Evolutionary conservation across 345 rosid species (phyloP).

Genomic region (Eucalyptus coolabah): DNA sequence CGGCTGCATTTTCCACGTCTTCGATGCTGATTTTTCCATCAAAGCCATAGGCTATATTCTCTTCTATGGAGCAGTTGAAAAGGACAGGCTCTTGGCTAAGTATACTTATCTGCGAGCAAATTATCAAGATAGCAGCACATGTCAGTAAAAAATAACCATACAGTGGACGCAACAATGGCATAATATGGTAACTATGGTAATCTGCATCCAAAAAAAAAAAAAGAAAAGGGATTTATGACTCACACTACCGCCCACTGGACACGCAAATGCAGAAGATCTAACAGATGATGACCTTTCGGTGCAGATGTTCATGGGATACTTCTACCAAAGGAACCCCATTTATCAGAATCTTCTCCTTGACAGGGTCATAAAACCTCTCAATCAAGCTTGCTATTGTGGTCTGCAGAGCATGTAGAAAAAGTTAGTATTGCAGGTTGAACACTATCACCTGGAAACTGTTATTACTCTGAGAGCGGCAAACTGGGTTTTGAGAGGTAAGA

Average conservation of each 20-base stretch:
- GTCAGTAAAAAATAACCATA: not conserved
- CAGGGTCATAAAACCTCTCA: slow-evolving; percentile 84
- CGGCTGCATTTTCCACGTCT: slow-evolving; percentile 62
- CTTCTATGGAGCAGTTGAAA: slow-evolving; percentile 39
- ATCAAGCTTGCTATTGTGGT: slow-evolving; percentile 87
- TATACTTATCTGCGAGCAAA: slow-evolving; percentile 48
- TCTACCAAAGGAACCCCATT: slow-evolving; percentile 78
- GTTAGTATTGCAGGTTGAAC: not conserved
- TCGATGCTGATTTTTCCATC: slow-evolving; percentile 42
- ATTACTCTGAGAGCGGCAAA: not conserved
- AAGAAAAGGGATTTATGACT: not conserved
- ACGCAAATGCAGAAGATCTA: not conserved
- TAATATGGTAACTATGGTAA: not conserved
- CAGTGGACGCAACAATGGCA: not conserved
- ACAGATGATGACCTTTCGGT: slow-evolving; percentile 34
- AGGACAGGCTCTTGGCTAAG: slow-evolving; percentile 95
- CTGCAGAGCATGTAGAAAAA: slow-evolving; percentile 22
- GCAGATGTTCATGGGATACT: slow-evolving; percentile 74
- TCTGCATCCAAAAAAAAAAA: not conserved
- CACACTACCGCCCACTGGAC: not conserved
- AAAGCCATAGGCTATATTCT: slow-evolving; percentile 60
- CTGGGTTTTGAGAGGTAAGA: not conserved
- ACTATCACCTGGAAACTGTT: not conserved
- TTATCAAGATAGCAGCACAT: not conserved
- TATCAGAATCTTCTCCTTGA: slow-evolving; percentile 63